A percentile compares a stretch with the other conserved stretches of the same genome.
These are phyloP conservation scores for Gossypium bickii DNA, from an alignment of 345 rosid species.

Conservation along the genomic window DNA sequence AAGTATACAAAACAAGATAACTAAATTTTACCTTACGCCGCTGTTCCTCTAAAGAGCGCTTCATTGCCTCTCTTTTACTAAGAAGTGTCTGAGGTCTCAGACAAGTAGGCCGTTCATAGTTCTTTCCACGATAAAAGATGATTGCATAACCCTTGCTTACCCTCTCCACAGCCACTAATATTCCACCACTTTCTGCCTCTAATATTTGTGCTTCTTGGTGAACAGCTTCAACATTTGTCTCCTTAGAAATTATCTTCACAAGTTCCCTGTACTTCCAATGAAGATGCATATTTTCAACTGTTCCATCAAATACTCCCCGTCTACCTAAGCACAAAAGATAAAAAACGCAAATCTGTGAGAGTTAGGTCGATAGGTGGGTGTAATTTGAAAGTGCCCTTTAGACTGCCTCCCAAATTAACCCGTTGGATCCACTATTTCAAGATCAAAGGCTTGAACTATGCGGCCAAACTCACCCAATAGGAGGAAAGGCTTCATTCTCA, in stretches of 20 bases:
- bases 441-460: conserved; percentile 2
- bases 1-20: neutral
- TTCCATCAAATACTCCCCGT: conserved; percentile 84
- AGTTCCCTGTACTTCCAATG: conserved; percentile 99
- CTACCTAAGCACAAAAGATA: conserved; percentile 55
- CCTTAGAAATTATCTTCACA: conserved; percentile 73
- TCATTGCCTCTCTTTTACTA: conserved; percentile 73
- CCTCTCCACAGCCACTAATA: conserved; percentile 74
- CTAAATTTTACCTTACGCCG: conserved; percentile 59
- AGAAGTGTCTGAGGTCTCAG: conserved; percentile 81
- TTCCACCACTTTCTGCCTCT: conserved; percentile 92
- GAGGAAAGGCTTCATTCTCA: conserved; percentile 89
- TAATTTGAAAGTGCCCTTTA: neutral
- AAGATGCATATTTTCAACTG: conserved; percentile 96
- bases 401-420: conserved; percentile 4
- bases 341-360: conserved; percentile 8
- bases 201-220: conserved; percentile 58
- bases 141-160: conserved; percentile 86
- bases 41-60: conserved; percentile 76
- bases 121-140: conserved; percentile 89
- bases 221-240: conserved; percentile 52
- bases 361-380: too few species aligned
- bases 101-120: conserved; percentile 66
- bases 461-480: conserved; percentile 58
- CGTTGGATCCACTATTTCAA: conserved; percentile 5